phyloP scores from a whole-genome alignment of 78 protist species.

The Monocercomonoides exilis region DNA sequence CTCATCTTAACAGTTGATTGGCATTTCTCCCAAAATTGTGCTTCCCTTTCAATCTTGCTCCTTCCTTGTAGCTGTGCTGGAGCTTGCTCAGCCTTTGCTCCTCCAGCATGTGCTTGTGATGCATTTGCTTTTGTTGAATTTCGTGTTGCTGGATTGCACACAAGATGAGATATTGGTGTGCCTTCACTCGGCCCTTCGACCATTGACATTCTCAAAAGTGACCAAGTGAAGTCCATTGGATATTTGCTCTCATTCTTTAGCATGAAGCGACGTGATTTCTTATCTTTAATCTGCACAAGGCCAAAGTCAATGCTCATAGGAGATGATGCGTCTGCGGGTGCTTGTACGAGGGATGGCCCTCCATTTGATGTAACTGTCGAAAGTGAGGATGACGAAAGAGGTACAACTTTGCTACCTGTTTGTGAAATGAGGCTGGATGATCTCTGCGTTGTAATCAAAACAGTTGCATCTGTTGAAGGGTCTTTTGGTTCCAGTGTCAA shows the following conservation, averaged over 20 bases:
- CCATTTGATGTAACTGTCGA: too few relatives aligned
- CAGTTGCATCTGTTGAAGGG: too few relatives aligned
- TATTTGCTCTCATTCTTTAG: conserved; percentile 45
- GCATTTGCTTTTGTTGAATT: background rate
- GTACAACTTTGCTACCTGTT: too few relatives aligned
- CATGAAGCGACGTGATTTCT: background rate
- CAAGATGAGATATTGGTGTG: too few relatives aligned
- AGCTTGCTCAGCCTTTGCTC: too few relatives aligned
- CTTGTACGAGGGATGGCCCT: too few relatives aligned
- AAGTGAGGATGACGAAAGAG: too few relatives aligned
- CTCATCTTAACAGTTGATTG: background rate
- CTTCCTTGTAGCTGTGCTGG: too few relatives aligned
- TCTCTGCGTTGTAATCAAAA: too few relatives aligned
- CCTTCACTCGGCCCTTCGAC: background rate
- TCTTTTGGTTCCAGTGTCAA: too few relatives aligned
- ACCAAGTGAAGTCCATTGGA: conserved; percentile 42
- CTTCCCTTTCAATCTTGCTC: background rate
- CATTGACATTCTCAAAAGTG: background rate
- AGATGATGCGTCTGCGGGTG: background rate
- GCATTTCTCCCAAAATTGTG: background rate
- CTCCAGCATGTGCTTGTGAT: background rate
- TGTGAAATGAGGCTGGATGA: too few relatives aligned
- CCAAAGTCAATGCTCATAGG: conserved; percentile 47
- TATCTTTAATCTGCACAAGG: conserved; percentile 43
- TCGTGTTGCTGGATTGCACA: background rate